Evolutionary conservation across 1,284 basidiomycete genomes (phyloP).

Genomic region (Trichosporon sp.): DNA sequence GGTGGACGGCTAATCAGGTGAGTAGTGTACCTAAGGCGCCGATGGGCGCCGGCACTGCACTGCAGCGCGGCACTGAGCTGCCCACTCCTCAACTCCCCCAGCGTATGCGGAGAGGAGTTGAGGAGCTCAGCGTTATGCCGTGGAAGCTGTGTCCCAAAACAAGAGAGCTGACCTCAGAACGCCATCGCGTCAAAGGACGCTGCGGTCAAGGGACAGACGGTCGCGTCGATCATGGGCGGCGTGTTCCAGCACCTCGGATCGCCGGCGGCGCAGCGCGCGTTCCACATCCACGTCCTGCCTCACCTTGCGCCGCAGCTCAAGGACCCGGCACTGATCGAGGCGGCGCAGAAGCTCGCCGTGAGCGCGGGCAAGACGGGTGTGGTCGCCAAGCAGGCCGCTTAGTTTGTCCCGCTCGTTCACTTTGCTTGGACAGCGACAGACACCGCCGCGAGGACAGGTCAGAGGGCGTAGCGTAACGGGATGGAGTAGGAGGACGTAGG

Average conservation of each 20-base stretch:
- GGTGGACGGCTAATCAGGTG: constrained; percentile 43
- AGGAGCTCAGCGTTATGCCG: too few relatives aligned
- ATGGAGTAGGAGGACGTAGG: not conserved
- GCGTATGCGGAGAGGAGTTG: too few relatives aligned
- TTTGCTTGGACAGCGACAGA: not conserved
- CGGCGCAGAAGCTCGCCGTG: constrained; percentile 18
- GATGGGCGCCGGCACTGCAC: too few relatives aligned
- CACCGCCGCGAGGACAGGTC: not conserved
- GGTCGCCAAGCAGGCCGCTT: not conserved
- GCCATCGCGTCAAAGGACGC: constrained; percentile 17
- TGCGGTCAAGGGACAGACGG: constrained; percentile 38
- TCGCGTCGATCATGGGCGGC: constrained; percentile 43
- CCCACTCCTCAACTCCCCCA: too few relatives aligned
- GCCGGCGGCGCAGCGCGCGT: constrained; percentile 45
- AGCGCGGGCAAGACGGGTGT: constrained; percentile 19
- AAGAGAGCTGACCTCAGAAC: constrained; percentile 21
- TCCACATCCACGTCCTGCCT: constrained; percentile 42
- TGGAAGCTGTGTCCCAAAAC: too few relatives aligned
- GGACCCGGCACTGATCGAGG: constrained; percentile 35
- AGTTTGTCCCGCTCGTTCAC: too few relatives aligned
- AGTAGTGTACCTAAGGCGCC: constrained; percentile 14
- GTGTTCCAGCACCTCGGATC: constrained; percentile 42
- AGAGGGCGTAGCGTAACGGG: not conserved
- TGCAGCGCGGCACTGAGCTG: too few relatives aligned
- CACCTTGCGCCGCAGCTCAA: constrained; percentile 32